Evolutionary conservation across 2,329 filamentous ascomycete genomes (phyloP).

Genomic region (Talaromyces sp.): DNA sequence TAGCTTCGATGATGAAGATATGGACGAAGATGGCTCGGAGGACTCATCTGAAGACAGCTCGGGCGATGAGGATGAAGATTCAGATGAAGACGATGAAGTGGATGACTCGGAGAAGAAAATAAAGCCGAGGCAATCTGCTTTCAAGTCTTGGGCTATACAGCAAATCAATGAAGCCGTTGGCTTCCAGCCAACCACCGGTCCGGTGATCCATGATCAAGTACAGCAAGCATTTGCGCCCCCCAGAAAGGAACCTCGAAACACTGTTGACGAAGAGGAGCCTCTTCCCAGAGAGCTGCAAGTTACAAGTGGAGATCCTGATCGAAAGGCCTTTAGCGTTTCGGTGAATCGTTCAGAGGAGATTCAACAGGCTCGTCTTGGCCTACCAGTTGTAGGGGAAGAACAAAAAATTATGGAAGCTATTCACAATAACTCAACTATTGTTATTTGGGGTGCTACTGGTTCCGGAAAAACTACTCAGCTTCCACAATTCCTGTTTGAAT

Average conservation of each 20-base stretch:
- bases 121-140: constrained; percentile 62
- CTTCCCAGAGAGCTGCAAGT: constrained; percentile 43
- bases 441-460: constrained; percentile 92
- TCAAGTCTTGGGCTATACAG: constrained; percentile 90
- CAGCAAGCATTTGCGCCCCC: constrained; percentile 34
- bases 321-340: constrained; percentile 76
- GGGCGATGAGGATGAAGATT: constrained; percentile 25
- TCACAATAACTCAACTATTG: constrained; percentile 84
- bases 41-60: constrained; percentile 21
- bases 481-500: constrained; percentile 93
- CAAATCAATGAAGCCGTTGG: constrained; percentile 84
- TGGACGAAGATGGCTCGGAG: constrained; percentile 22
- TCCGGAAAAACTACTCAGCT: constrained; percentile 98
- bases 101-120: constrained; percentile 20
- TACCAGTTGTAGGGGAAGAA: constrained; percentile 92
- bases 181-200: constrained; percentile 55
- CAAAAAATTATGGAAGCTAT: constrained; percentile 98
- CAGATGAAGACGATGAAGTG: constrained; percentile 24
- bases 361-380: constrained; percentile 73
- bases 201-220: constrained; percentile 30
- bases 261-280: constrained; percentile 42
- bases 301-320: constrained; percentile 49
- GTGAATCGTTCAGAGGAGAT: constrained; percentile 73
- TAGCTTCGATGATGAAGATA: too few relatives aligned
- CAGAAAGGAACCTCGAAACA: constrained; percentile 40